Evolutionary conservation across 106 monocot species (phyloP).

Genomic region (Narthecium ossifragum): DNA sequence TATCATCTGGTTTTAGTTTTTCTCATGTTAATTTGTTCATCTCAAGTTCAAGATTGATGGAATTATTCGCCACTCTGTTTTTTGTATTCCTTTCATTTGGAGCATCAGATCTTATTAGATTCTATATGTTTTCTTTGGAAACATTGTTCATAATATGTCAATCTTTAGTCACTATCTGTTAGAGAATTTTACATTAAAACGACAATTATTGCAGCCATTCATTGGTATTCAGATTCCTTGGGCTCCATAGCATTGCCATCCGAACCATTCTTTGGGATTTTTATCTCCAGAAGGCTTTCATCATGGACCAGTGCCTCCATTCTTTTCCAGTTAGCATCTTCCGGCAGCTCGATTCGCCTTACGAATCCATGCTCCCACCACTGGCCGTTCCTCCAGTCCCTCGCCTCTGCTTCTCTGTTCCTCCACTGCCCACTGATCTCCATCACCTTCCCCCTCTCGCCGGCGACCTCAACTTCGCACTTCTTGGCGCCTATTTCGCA

Average conservation of each 20-base stretch:
- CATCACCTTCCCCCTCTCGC: conserved; percentile 49
- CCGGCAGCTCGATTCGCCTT: conserved; percentile 75
- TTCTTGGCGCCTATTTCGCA: conserved; percentile 35
- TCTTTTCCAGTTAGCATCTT: conserved; percentile 57
- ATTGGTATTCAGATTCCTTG: conserved; percentile 21
- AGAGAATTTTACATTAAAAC: conserved; percentile 10
- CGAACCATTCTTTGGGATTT: conserved; percentile 43
- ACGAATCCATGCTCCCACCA: conserved; percentile 97
- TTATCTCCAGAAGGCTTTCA: conserved; percentile 62
- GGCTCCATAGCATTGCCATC: conserved; percentile 9
- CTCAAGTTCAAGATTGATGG: no score
- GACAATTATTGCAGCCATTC: conserved; percentile 14
- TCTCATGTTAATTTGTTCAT: no score
- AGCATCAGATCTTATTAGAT: no score
- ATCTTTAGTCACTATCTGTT: no score
- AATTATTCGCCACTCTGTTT: no score
- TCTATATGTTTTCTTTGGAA: no score
- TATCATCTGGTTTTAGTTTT: no score
- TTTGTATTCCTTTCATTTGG: no score
- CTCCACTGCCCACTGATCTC: conserved; percentile 71
- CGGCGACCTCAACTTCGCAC: conserved; percentile 46
- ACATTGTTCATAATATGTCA: no score
- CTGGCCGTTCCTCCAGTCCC: conserved; percentile 56
- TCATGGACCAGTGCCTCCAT: conserved; percentile 52
- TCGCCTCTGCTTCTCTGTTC: conserved; percentile 16